Conservation (phyloP, 805 yeast species). For the Huiozyma naganishii region DNA sequence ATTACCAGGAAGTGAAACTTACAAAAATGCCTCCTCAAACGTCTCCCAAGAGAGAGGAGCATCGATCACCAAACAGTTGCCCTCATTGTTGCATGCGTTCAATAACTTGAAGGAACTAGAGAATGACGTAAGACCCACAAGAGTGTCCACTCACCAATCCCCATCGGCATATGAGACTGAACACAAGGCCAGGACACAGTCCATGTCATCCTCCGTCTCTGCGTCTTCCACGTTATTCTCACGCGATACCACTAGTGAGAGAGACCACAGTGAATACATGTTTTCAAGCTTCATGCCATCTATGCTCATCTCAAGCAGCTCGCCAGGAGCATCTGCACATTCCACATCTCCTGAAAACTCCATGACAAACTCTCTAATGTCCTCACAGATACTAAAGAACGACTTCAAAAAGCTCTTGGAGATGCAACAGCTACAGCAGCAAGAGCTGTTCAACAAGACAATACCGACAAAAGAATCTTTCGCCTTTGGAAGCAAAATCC, state of each 20-base stretch:
- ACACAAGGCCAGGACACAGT: conserved; percentile 1
- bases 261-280: too few relatives aligned
- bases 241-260: not conserved
- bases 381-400: conserved; percentile 5
- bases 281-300: not conserved
- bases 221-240: not conserved
- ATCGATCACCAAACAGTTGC: conserved; percentile 49
- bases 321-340: not conserved
- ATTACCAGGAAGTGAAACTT: too few relatives aligned
- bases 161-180: not conserved
- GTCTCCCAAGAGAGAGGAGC: not conserved
- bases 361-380: not conserved
- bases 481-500: too few relatives aligned
- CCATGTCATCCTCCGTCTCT: conserved; percentile 2
- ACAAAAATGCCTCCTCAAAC: too few relatives aligned
- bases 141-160: not conserved
- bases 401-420: conserved; percentile 3
- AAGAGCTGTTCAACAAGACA: not conserved
- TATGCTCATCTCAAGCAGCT: not conserved
- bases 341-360: not conserved
- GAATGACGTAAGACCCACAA: conserved; percentile 33
- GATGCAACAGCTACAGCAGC: not conserved
- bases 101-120: conserved; percentile 50
- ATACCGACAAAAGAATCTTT: not conserved
- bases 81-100: conserved; percentile 56